Evolutionary conservation across 2,329 filamentous ascomycete species (phyloP).

Genomic region (Diaporthe ampelina): DNA sequence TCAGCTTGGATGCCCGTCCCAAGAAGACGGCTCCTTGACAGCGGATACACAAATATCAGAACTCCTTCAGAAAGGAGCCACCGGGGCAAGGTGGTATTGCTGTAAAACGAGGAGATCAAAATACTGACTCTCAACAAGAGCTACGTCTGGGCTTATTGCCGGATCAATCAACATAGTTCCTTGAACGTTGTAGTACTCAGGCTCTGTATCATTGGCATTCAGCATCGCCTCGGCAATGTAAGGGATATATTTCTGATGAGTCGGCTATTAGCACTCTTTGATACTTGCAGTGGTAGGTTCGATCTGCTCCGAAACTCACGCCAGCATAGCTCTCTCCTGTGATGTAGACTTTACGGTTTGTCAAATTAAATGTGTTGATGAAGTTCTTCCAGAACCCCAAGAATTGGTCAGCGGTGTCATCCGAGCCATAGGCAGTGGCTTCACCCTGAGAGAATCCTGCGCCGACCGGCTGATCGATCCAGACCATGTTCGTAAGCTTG

Average conservation of each 20-base stretch:
- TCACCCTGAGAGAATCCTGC: constrained; percentile 77
- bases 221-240: constrained; percentile 78
- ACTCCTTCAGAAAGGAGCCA: neutral
- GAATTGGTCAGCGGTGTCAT: constrained; percentile 76
- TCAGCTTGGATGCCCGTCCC: neutral
- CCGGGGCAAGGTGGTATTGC: neutral
- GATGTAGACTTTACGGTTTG: constrained; percentile 76
- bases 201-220: constrained; percentile 69
- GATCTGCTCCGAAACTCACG: neutral
- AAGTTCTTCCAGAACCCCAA: constrained; percentile 84
- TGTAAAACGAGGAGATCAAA: constrained; percentile 52
- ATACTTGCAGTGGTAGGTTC: too few species aligned
- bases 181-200: constrained; percentile 71
- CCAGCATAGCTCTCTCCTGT: constrained; percentile 59
- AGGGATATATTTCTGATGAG: constrained; percentile 63
- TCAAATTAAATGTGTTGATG: constrained; percentile 74
- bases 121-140: constrained; percentile 52
- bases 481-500: constrained; percentile 79
- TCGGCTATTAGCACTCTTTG: neutral
- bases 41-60: neutral
- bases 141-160: constrained; percentile 22
- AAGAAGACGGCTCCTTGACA: neutral
- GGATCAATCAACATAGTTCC: constrained; percentile 38
- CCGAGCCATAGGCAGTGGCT: constrained; percentile 72
- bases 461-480: constrained; percentile 75